phyloP scores from a whole-genome alignment of 2,329 filamentous ascomycete genomes.

The Penicillium sp. region DNA sequence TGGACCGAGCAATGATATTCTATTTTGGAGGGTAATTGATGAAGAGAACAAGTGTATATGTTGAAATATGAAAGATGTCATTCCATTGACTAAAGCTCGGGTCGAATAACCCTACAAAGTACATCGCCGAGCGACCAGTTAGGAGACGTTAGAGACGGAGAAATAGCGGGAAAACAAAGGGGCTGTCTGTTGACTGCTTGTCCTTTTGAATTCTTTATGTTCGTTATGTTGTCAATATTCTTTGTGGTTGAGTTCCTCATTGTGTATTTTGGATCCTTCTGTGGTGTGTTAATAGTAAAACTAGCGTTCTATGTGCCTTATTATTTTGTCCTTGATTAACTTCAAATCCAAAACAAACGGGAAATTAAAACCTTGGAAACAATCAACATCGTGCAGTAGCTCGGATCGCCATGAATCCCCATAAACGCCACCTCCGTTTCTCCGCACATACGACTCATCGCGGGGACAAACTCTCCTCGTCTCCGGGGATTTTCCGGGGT shows the following conservation, averaged over 20 bases:
- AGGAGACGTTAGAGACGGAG: background rate
- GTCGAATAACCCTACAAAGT: background rate
- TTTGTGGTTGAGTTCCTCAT: background rate
- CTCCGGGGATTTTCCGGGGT: no score
- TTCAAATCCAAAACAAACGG: no score
- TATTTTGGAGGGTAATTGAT: background rate
- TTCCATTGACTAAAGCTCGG: background rate
- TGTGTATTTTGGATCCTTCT: background rate
- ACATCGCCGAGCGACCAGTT: background rate
- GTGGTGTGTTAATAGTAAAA: background rate
- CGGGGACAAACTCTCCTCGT: no score
- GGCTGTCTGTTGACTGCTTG: no score
- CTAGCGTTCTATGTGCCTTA: background rate
- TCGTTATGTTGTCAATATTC: background rate
- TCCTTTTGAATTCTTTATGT: background rate
- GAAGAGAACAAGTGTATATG: no score
- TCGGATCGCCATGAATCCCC: background rate
- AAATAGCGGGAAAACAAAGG: background rate
- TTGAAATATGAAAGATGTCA: background rate
- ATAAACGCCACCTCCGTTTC: slow-evolving; percentile 9
- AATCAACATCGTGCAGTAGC: background rate
- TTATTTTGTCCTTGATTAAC: no score
- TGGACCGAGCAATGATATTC: background rate
- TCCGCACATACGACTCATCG: background rate
- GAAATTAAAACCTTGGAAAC: no score